phyloP scores from a whole-genome alignment of 345 rosid genomes.

The Citrus cavaleriei region DNA sequence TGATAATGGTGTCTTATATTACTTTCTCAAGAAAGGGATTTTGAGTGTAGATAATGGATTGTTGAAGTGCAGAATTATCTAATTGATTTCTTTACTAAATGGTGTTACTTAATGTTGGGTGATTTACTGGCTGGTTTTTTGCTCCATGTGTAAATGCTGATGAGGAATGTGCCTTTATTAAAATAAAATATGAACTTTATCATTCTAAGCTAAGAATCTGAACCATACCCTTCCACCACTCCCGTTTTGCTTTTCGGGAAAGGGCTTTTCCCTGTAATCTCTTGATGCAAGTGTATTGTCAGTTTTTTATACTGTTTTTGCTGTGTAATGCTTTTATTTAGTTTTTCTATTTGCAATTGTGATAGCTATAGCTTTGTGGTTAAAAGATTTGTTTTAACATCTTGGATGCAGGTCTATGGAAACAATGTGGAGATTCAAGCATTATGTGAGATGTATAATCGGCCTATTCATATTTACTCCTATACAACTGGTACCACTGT shows the following conservation, averaged over 20 bases:
- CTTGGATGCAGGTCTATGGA: conserved; percentile 75
- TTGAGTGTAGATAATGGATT: background rate
- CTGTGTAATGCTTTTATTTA: background rate
- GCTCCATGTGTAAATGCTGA: background rate
- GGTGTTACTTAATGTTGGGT: background rate
- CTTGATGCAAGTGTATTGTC: background rate
- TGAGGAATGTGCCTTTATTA: background rate
- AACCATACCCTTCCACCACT: background rate
- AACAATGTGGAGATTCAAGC: conserved; percentile 98
- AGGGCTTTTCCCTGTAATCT: too few relatives aligned
- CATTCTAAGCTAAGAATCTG: background rate
- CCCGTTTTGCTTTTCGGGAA: background rate
- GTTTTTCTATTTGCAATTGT: background rate
- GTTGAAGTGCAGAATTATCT: background rate
- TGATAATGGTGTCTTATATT: background rate
- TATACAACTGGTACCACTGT: conserved; percentile 68
- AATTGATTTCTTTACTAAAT: background rate
- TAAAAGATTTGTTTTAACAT: background rate
- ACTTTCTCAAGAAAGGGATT: background rate
- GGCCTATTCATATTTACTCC: conserved; percentile 95
- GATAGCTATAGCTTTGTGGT: background rate
- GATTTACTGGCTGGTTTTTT: background rate
- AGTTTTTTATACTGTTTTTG: background rate
- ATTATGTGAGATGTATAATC: conserved; percentile 89
- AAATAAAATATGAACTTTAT: background rate